Base-by-base conservation (phyloP, 2,329 filamentous ascomycete genomes). In the Stemphylium lycopersici region DNA sequence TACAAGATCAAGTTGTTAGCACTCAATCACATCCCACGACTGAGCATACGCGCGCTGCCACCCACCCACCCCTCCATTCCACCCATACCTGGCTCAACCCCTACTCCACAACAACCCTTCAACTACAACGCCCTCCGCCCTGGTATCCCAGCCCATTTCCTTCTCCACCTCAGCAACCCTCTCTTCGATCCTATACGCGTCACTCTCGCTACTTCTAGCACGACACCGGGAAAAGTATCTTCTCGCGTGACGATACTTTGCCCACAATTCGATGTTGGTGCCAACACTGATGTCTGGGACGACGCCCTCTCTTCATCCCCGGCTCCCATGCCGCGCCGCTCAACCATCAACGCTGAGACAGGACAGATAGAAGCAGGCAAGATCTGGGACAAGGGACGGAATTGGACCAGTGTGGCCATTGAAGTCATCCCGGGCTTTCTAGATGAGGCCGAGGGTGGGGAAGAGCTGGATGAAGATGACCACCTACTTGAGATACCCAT, bases 1-100 rank as follows among this genome's bases (percentile, higher is more conserved):
- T 98, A 95, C 83, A 90, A 93, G 68, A 97, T 99, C 74, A 90
- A 91, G 49, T 84, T 98, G 0, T 87, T 98, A 4, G 96, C 95
- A 11, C 69, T 78, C 50, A 91, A 88, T 71, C 93, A 96, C 76
- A 91, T 99, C 59, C 95, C 95, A 0, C 87, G 87, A 55, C 87
- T 97, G 57, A 85, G 86, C 26, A 84, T 97, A 65, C 84, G 85
- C 44, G 86, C 88, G 22, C 78, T 90, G 44, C 69, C 77, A 7
- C 67, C 74, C 1, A 72, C 72, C 3, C 70, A 71, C 18, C 86
- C 34, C 81, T 83, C 52, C 87, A 88, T 70, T 54, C 48, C 60
- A 58, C 37, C 63, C 12, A 45, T 44, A 15, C 61, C 63, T 2
- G 48, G 68, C 2, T 66, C 73, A 2, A 59, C 72, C 20, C 34